Conservation (phyloP, 129 eudicot species). For the Artemisia tridentata region DNA sequence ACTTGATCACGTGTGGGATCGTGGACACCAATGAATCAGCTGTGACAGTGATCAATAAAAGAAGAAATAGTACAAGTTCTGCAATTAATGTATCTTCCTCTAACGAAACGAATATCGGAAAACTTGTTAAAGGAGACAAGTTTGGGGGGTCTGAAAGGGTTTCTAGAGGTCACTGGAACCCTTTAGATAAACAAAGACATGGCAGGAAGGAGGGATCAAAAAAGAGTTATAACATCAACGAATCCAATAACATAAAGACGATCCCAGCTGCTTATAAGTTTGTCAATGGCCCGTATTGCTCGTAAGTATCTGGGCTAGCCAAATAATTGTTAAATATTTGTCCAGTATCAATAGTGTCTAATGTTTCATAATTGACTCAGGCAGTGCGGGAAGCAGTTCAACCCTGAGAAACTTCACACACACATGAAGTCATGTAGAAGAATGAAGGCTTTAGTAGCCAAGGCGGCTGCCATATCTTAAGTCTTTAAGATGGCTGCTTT, state of each 20-base stretch:
- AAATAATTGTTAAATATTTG: background rate
- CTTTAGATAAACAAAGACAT: conserved; percentile 25
- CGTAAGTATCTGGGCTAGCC: conserved; percentile 44
- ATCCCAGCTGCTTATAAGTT: conserved; percentile 50
- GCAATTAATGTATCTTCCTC: conserved; percentile 22
- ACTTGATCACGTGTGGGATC: conserved; percentile 57
- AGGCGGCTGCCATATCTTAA: conserved; percentile 27
- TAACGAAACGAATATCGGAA: conserved; percentile 23
- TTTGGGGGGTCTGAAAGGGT: conserved; percentile 58
- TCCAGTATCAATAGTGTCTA: background rate
- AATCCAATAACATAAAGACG: conserved; percentile 31
- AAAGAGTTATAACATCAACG: conserved; percentile 29
- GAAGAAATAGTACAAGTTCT: conserved; percentile 26
- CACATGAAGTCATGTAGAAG: conserved; percentile 80
- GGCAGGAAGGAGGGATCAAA: conserved; percentile 29
- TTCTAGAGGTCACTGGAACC: conserved; percentile 29
- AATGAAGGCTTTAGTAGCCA: conserved; percentile 48
- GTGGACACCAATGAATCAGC: conserved; percentile 65
- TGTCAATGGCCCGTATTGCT: conserved; percentile 60
- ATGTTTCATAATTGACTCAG: conserved; percentile 36
- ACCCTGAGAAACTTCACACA: conserved; percentile 62
- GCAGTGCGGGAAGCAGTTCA: conserved; percentile 73
- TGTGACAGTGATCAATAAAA: conserved; percentile 33
- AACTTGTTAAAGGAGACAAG: conserved; percentile 36
- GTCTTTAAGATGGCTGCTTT: conserved; percentile 9